A percentile compares a stretch with the other conserved stretches of the same genome.
phyloP scores from a whole-genome alignment of 2,329 filamentous ascomycete genomes.

The Zymoseptoria crescenta region DNA sequence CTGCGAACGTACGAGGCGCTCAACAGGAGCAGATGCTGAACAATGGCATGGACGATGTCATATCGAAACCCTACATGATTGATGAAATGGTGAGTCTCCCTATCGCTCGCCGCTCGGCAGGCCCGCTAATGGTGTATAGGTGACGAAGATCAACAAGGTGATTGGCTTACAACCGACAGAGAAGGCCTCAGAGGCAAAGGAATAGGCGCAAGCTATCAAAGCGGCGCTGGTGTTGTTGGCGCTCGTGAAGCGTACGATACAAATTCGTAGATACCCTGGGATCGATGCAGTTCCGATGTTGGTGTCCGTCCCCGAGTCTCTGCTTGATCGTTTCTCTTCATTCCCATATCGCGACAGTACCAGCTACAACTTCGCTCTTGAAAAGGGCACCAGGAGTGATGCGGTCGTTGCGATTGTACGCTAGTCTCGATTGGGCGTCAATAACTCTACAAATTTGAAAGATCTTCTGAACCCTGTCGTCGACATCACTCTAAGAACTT shows the following conservation, averaged over 20 bases:
- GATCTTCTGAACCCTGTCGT: background rate
- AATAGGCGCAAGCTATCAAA: background rate
- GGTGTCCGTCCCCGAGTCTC: background rate
- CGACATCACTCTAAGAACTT: background rate
- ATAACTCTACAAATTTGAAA: background rate
- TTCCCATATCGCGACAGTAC: too few relatives aligned
- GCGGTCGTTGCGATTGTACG: too few relatives aligned
- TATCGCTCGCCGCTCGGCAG: background rate
- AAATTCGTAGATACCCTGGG: background rate
- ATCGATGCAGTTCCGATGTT: background rate
- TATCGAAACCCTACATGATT: constrained; percentile 29
- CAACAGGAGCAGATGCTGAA: constrained; percentile 26
- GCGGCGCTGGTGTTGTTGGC: background rate
- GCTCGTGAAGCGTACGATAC: background rate
- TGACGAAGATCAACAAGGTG: background rate
- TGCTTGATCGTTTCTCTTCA: background rate
- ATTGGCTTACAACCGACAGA: background rate
- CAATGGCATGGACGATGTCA: constrained; percentile 28
- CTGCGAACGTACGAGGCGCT: constrained; percentile 28
- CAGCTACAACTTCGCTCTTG: too few relatives aligned
- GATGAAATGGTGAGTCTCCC: constrained; percentile 23
- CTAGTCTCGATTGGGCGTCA: background rate
- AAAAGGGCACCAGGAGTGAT: too few relatives aligned
- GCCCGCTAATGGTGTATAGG: background rate
- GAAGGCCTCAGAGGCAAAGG: background rate